phyloP scores from a whole-genome alignment of 805 yeast species.

The Candida verbasci region DNA sequence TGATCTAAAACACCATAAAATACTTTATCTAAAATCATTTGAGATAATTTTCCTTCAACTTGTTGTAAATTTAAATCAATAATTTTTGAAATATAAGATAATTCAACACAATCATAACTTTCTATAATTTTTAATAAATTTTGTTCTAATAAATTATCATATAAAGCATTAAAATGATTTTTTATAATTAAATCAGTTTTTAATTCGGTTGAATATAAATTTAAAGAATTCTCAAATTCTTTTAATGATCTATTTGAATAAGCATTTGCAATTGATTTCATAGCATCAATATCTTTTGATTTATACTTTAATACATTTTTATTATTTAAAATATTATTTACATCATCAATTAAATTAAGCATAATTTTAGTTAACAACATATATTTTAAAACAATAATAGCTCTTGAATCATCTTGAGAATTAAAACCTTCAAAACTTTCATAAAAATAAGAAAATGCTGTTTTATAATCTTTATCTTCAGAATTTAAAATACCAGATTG shows the following conservation, averaged over 20 bases:
- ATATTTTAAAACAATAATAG: slow-evolving; percentile 81
- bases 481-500: slow-evolving; percentile 95
- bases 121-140: slow-evolving; percentile 92
- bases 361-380: slow-evolving; percentile 91
- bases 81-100: slow-evolving; percentile 78
- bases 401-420: slow-evolving; percentile 54
- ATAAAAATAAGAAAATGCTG: slow-evolving; percentile 91
- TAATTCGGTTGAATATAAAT: slow-evolving; percentile 66
- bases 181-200: slow-evolving; percentile 84
- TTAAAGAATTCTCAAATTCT: slow-evolving; percentile 83
- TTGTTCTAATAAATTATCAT: slow-evolving; percentile 89
- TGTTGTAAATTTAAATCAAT: slow-evolving; percentile 85
- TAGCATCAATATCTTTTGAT: slow-evolving; percentile 87
- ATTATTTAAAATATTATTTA: slow-evolving; percentile 69
- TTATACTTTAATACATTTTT: slow-evolving; percentile 67
- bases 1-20: slow-evolving; percentile 96
- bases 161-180: slow-evolving; percentile 86
- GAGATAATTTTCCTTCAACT: slow-evolving; percentile 90
- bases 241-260: slow-evolving; percentile 84
- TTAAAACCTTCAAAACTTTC: slow-evolving; percentile 92
- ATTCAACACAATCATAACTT: slow-evolving; percentile 94
- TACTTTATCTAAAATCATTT: slow-evolving; percentile 94
- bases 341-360: slow-evolving; percentile 84
- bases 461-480: slow-evolving; percentile 93
- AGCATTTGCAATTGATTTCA: slow-evolving; percentile 89